Evolutionary conservation across 164 flowering plant species (phyloP), one percentile per base, ranked within the genome.

Genomic region (Nymphaea colorata): DNA sequence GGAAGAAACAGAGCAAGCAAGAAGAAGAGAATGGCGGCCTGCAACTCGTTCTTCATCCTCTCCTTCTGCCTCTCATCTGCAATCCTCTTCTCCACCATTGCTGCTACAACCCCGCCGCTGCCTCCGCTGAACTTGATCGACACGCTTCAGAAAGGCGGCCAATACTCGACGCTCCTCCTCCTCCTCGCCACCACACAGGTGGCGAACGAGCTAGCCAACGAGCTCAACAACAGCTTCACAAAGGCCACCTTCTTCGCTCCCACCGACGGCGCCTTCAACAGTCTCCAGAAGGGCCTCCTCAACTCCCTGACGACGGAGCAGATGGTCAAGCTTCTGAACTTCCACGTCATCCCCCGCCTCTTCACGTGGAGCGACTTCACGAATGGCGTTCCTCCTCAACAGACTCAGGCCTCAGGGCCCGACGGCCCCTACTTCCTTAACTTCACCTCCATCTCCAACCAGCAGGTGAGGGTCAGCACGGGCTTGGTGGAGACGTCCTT

Each of bases 211-310:
- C 72, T 93, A 62, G 62, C 64, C 36, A 84, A 69, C 77, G 96
- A 93, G 74, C 78, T 87, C 77, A 93, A 91, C 77, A 93, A 91
- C 72, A 84, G 94, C 12, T 71, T 64, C 55, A 77, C 85, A n/a
- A 97, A 97, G n/a, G 25, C 90, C 74, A 89, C 96, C 5, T 71
- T 91, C n/a, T 78, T 93, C 18, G 97, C 96, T 6, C 97, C 97
- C 0, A 89, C 96, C 12, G 96, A 93, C 68, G 87, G 85, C 65
- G 98, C 93, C 65, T 90, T 93, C 86, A 71, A 69, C 69, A 85
- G 68, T 76, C 91, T 93, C 67, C 74, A 78, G 64, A 4, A 86
- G 2, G 96, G 98, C 0, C 66, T 87, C 11, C 69, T 90, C 8
- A 89, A 89, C 76, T 63, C 45, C 60, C 87, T 93, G 15, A 3